phyloP scores from a whole-genome alignment of 2,329 filamentous ascomycete species.

The Amesomyces nigricolor region DNA sequence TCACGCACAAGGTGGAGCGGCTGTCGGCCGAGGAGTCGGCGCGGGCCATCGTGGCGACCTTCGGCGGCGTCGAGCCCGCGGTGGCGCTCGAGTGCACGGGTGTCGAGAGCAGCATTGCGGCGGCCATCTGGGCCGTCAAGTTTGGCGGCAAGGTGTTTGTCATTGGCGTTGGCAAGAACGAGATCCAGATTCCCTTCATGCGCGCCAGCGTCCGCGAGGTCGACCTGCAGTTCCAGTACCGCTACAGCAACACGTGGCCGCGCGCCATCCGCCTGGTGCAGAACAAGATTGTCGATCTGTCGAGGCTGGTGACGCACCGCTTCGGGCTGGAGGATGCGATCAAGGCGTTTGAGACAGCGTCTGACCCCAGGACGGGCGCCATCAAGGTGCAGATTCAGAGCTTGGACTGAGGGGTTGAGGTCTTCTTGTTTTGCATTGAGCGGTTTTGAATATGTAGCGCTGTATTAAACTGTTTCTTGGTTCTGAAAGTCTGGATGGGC shows the following conservation, averaged over 20 bases:
- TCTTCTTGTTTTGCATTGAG: slow-evolving; percentile 6
- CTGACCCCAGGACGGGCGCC: slow-evolving; percentile 84
- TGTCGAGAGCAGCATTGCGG: slow-evolving; percentile 79
- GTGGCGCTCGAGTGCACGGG: slow-evolving; percentile 90
- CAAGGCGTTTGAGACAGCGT: slow-evolving; percentile 83
- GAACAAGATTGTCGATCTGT: slow-evolving; percentile 76
- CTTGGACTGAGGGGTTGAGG: slow-evolving; percentile 38
- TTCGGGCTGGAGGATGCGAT: slow-evolving; percentile 81
- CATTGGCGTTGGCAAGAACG: slow-evolving; percentile 90
- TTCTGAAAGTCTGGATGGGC: too few relatives aligned
- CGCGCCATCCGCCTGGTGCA: slow-evolving; percentile 82
- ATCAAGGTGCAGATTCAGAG: slow-evolving; percentile 97
- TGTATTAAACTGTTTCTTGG: neutral
- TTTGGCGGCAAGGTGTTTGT: slow-evolving; percentile 97
- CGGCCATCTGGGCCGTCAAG: slow-evolving; percentile 83
- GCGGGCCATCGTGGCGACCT: slow-evolving; percentile 59
- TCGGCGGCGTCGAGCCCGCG: slow-evolving; percentile 74
- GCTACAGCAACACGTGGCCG: slow-evolving; percentile 95
- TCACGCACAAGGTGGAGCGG: slow-evolving; percentile 70
- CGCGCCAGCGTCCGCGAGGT: slow-evolving; percentile 83
- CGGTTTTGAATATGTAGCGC: slow-evolving; percentile 4
- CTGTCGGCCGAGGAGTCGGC: slow-evolving; percentile 63
- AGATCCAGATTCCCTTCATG: slow-evolving; percentile 97
- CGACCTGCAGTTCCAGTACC: slow-evolving; percentile 93
- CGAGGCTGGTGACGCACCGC: slow-evolving; percentile 79